Conservation (phyloP, 2,329 filamentous ascomycete species). For the Aspergillus jensenii region DNA sequence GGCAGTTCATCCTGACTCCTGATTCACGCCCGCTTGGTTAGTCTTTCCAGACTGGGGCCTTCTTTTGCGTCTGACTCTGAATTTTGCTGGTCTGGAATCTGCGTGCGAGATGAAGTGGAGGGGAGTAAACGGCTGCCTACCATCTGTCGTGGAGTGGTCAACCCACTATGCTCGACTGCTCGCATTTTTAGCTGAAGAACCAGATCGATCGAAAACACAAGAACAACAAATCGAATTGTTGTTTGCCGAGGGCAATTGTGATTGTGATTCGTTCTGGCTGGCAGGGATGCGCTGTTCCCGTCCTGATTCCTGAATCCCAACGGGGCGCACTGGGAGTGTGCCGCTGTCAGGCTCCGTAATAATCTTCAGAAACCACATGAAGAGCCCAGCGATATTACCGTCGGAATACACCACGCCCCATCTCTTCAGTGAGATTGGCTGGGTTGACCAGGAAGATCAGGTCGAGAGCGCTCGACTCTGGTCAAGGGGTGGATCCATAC, state of each 20-base stretch:
- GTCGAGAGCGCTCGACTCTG: not conserved
- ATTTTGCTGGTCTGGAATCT: slow-evolving; percentile 1
- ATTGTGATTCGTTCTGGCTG: not conserved
- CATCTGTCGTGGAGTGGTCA: not conserved
- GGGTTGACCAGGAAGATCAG: not conserved
- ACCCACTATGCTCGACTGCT: not conserved
- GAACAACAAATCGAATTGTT: slow-evolving; percentile 1
- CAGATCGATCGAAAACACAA: not conserved
- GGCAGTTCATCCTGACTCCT: not conserved
- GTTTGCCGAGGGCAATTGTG: not conserved
- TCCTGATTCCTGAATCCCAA: not conserved
- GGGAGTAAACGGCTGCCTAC: not conserved
- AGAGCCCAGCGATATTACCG: not conserved
- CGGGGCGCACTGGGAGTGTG: not conserved
- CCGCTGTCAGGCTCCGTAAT: slow-evolving; percentile 3
- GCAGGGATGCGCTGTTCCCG: not conserved
- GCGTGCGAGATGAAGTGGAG: not conserved
- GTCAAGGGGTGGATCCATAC: not conserved
- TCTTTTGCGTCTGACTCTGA: not conserved
- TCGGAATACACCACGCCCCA: not conserved
- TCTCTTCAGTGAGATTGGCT: not conserved
- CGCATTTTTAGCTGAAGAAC: not conserved
- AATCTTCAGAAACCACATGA: not conserved
- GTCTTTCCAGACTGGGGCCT: not conserved
- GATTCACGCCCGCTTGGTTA: not conserved